These are phyloP conservation scores for Puccinia hordei DNA, from an alignment of 1,284 basidiomycete genomes.

Conservation along the genomic window DNA sequence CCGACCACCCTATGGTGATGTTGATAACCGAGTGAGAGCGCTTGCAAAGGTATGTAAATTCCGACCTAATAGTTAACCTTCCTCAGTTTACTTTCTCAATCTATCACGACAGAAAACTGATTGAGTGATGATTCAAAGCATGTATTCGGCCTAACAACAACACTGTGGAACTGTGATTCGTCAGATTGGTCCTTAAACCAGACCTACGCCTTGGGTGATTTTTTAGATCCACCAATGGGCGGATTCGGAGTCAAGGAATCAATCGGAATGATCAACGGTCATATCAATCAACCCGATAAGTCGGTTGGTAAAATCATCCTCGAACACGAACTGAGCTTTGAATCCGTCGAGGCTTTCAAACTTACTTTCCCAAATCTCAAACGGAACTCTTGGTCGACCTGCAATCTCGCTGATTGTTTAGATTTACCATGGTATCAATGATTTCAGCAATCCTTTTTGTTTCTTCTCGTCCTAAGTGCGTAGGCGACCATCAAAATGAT, in stretches of 20 bases:
- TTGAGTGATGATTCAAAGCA: background rate
- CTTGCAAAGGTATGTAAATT: slow-evolving; percentile 13
- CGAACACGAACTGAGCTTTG: slow-evolving; percentile 74
- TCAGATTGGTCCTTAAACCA: slow-evolving; percentile 50
- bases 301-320: slow-evolving; percentile 73
- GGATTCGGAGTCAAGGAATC: slow-evolving; percentile 30
- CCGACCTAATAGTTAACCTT: background rate
- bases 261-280: background rate
- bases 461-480: background rate
- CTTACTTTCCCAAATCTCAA: slow-evolving; percentile 68
- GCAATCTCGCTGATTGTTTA: slow-evolving; percentile 59
- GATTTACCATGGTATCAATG: slow-evolving; percentile 39
- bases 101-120: slow-evolving; percentile 1
- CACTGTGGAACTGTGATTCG: slow-evolving; percentile 39
- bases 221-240: slow-evolving; percentile 38
- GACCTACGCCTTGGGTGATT: slow-evolving; percentile 43
- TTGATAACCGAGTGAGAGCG: slow-evolving; percentile 63
- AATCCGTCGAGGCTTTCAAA: slow-evolving; percentile 71
- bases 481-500: background rate
- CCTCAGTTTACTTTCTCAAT: background rate
- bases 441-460: background rate
- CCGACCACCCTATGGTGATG: slow-evolving; percentile 75
- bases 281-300: slow-evolving; percentile 14
- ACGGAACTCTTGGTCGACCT: slow-evolving; percentile 69
- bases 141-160: slow-evolving; percentile 34